These are phyloP conservation scores for Aristolochia californica DNA, from an alignment of 164 flowering plant genomes.

Conservation along the genomic window DNA sequence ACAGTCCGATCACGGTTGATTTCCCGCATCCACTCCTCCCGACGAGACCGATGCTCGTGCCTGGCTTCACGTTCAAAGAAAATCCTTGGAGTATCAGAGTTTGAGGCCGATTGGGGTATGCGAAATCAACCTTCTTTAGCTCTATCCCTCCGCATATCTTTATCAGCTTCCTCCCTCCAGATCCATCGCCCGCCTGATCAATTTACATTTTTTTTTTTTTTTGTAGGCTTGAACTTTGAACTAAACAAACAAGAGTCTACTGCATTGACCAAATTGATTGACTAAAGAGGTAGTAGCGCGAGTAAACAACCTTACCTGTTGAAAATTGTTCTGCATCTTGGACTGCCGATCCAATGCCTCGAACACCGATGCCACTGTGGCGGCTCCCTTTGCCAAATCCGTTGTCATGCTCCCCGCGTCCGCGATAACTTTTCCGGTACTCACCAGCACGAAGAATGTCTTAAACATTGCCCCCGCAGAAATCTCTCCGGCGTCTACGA, in stretches of 20 bases:
- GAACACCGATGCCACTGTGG: slow-evolving; percentile 16
- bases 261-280: no score
- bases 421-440: slow-evolving; percentile 19
- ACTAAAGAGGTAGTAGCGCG: no score
- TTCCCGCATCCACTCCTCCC: slow-evolving; percentile 31
- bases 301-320: no score
- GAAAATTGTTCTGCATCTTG: slow-evolving; percentile 10
- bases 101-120: slow-evolving; percentile 20
- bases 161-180: slow-evolving; percentile 13
- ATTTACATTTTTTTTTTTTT: no score
- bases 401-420: slow-evolving; percentile 28
- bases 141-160: slow-evolving; percentile 18
- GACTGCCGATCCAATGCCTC: slow-evolving; percentile 14
- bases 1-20: slow-evolving; percentile 23
- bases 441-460: slow-evolving; percentile 19
- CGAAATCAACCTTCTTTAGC: slow-evolving; percentile 19
- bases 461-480: slow-evolving; percentile 13
- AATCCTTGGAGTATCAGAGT: slow-evolving; percentile 16
- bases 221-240: no score
- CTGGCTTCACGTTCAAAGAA: slow-evolving; percentile 13
- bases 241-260: no score
- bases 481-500: slow-evolving; percentile 6
- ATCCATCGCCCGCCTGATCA: slow-evolving; percentile 5
- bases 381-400: slow-evolving; percentile 20
- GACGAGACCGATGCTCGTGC: slow-evolving; percentile 20